phyloP scores from a whole-genome alignment of 345 rosid genomes.

The Adansonia digitata region DNA sequence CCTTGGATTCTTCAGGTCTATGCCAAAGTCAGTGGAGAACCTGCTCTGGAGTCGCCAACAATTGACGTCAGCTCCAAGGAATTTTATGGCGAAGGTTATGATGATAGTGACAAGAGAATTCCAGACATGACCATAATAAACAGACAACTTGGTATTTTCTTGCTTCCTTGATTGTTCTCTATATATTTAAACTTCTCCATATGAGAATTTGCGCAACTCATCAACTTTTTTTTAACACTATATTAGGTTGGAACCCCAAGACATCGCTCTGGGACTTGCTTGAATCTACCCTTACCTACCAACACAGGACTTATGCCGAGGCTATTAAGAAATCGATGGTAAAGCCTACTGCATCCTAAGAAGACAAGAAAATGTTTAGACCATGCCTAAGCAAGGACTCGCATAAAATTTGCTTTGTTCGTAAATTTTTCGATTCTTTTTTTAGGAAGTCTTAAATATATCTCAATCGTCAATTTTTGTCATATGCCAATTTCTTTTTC shows the following conservation, averaged over 20 bases:
- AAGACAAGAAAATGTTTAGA: background rate
- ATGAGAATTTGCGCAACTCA: background rate
- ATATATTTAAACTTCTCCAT: background rate
- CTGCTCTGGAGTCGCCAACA: conserved; percentile 56
- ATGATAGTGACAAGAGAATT: conserved; percentile 95
- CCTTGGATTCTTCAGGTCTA: conserved; percentile 48
- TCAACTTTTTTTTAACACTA: background rate
- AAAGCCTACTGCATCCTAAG: conserved; percentile 51
- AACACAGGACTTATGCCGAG: conserved; percentile 89
- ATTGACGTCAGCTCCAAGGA: conserved; percentile 85
- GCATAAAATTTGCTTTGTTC: conserved; percentile 3
- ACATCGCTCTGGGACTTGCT: conserved; percentile 93
- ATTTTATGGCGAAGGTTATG: conserved; percentile 89
- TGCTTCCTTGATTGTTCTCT: background rate
- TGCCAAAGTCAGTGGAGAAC: conserved; percentile 68
- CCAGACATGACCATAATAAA: conserved; percentile 98
- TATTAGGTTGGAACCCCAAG: conserved; percentile 90
- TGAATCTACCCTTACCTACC: conserved; percentile 86
- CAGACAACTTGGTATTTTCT: conserved; percentile 63
- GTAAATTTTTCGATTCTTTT: conserved; percentile 29
- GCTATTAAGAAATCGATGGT: conserved; percentile 70
- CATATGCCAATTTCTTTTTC: conserved; percentile 3
- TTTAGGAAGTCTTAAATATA: conserved; percentile 23
- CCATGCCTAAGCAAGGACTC: background rate
- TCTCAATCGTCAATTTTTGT: conserved; percentile 13